Evolutionary conservation across 179 eudicot genomes (phyloP), one percentile per base, ranked within the genome.

Genomic region (Beta lomatogona): DNA sequence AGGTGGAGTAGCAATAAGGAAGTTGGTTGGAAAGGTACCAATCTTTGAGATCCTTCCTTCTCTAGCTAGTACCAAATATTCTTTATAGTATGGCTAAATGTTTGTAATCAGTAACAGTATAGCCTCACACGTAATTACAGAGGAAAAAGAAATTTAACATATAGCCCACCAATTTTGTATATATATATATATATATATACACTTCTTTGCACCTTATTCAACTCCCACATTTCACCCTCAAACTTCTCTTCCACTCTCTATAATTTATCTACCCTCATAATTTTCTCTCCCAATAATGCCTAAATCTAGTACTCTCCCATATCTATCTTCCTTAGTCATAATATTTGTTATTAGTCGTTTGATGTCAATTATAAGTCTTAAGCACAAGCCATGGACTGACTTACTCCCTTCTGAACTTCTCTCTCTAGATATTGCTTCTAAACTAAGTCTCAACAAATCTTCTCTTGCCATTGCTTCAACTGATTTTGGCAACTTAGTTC

Each of bases 401-500:
- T 15, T 83, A n/a, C 83, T 76, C 16, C 63, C 74, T 2, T 28
- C 31, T 19, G 61, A 83, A 50, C 83, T 79, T 13, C 19, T 50
- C 2, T 1, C 63, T 53, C 44, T 57, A 5, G 25, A 68, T 9
- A 77, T 84, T 28, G 66, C 82, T 6, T 44, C 76, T 31, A 77
- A 67, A 5, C 15, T 84, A 55, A 45, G 65, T 52, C 16, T 81
- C 15, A 85, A 84, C 44, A 63, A 64, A 11, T 28, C 80, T 0
- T 52, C 89, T 4, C 22, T 84, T 50, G 45, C 71, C 45, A 46
- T 78, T 44, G 87, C 87, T 12, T 82, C 87, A 15, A 73, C 5
- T 12, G 89, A 87, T 72, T 87, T 87, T 60, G 89, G 89, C 21
- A 28, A 68, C 8, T 8, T 82, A 48, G 50, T 77, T n/a, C 83